Percentiles rank a stretch among this genome's conserved stretches.
Conservation (phyloP, 306 rosid genomes). For the Castanea crenata region DNA sequence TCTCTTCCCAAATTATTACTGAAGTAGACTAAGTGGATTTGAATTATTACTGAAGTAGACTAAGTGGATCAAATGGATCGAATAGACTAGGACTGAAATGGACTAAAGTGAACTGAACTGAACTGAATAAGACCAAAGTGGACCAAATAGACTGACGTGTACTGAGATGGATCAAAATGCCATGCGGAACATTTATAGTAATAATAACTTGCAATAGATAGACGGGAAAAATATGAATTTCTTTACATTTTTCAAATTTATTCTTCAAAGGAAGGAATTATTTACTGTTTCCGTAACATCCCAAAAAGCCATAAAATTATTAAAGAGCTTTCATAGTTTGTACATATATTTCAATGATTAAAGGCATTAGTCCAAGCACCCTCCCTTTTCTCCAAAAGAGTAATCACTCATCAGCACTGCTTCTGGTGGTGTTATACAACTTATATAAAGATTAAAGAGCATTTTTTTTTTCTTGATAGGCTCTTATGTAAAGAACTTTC, state of each 20-base stretch:
- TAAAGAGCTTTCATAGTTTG: neutral
- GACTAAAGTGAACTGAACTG: accelerated
- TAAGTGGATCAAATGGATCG: too few species aligned
- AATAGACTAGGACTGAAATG: too few species aligned
- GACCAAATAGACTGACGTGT: too few species aligned
- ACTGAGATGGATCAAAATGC: accelerated
- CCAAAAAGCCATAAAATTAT: neutral
- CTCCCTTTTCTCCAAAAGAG: neutral
- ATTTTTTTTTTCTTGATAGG: too few species aligned
- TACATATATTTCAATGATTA: neutral
- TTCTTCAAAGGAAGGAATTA: neutral
- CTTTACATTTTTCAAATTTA: neutral
- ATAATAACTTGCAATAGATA: neutral
- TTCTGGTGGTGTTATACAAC: neutral
- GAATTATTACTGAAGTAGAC: accelerated
- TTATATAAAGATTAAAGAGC: neutral
- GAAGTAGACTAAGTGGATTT: too few species aligned
- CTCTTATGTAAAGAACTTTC: neutral
- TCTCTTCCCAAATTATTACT: accelerated
- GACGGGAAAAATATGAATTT: neutral
- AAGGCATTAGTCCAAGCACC: neutral
- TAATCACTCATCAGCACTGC: neutral
- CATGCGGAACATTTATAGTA: too few species aligned
- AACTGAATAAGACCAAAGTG: too few species aligned
- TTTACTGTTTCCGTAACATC: neutral